phyloP scores from a whole-genome alignment of 1,284 basidiomycete species.

The Rhodofomes roseus region DNA sequence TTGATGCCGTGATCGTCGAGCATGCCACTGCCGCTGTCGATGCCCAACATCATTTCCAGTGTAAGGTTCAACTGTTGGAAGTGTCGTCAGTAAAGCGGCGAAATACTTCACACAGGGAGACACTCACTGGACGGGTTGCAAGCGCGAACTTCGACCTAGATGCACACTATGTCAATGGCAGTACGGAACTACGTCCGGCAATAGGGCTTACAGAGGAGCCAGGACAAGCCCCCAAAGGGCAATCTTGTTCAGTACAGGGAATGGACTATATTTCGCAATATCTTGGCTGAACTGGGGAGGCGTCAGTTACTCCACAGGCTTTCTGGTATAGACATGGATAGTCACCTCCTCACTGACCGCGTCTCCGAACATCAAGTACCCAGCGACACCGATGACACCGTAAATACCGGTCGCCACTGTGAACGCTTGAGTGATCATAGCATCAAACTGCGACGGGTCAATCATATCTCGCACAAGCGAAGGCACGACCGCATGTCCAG shows the following conservation, averaged over 20 bases:
- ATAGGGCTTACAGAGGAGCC: constrained; percentile 69
- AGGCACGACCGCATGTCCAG: constrained; percentile 92
- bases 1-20: constrained; percentile 35
- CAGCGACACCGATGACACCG: constrained; percentile 76
- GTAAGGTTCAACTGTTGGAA: constrained; percentile 69
- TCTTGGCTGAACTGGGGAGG: constrained; percentile 76
- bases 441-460: constrained; percentile 77
- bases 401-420: constrained; percentile 80
- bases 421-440: constrained; percentile 86
- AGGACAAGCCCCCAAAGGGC: constrained; percentile 91
- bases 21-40: constrained; percentile 42
- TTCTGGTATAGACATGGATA: neutral
- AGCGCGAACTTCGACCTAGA: constrained; percentile 84
- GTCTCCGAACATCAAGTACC: constrained; percentile 91
- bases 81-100: constrained; percentile 3
- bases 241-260: constrained; percentile 67
- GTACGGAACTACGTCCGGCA: neutral
- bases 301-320: neutral
- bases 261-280: constrained; percentile 73
- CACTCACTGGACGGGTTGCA: constrained; percentile 76
- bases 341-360: constrained; percentile 79
- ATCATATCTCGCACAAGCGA: constrained; percentile 89
- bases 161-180: constrained; percentile 12
- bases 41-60: constrained; percentile 70
- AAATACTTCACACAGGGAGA: neutral